Percentiles rank a stretch among this genome's conserved stretches.
Conservation (phyloP, 306 rosid species). For the Luffa acutangula region DNA sequence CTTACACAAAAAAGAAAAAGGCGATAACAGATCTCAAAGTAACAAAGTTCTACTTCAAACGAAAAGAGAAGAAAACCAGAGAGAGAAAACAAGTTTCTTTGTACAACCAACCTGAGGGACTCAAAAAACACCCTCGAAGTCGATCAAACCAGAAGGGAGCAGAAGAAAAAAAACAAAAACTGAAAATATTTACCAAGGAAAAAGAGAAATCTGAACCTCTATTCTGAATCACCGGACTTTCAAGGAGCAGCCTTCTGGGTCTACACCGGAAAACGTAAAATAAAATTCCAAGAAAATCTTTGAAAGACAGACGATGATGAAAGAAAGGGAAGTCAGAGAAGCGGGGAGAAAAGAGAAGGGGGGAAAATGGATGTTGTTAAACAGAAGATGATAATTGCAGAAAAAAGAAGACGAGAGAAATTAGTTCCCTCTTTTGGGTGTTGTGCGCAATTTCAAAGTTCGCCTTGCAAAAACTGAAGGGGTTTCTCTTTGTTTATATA, state of each 20-base stretch:
- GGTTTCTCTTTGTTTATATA: slow-evolving; percentile 23
- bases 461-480: background rate
- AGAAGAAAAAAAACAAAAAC: background rate
- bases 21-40: background rate
- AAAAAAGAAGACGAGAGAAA: background rate
- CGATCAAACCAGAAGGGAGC: background rate
- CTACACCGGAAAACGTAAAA: background rate
- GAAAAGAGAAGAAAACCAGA: background rate
- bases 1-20: background rate
- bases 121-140: slow-evolving; percentile 24
- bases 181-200: background rate
- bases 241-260: background rate
- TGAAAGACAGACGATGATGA: slow-evolving; percentile 24
- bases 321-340: slow-evolving; percentile 30
- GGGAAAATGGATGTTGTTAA: background rate
- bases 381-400: background rate
- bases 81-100: background rate
- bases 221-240: background rate
- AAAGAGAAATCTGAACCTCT: background rate
- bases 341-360: slow-evolving; percentile 3
- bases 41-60: background rate
- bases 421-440: background rate
- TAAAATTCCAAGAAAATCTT: background rate
- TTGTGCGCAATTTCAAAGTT: background rate
- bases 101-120: slow-evolving; percentile 11